phyloP scores from a whole-genome alignment of 2,329 filamentous ascomycete genomes.

The Stagonosporopsis vannaccii region DNA sequence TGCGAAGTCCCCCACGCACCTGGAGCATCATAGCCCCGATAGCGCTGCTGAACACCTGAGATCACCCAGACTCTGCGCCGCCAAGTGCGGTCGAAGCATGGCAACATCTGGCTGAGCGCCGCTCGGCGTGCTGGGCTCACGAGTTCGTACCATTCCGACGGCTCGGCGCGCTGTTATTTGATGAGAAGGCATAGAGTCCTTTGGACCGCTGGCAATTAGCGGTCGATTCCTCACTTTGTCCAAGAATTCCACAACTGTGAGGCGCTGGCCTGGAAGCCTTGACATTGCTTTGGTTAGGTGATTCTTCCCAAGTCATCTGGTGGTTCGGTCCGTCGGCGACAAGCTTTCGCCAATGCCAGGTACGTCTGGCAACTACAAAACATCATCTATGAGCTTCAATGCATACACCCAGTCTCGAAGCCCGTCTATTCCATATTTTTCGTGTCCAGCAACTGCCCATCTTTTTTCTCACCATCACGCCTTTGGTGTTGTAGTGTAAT shows the following conservation, averaged over 20 bases:
- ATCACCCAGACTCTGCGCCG: background rate
- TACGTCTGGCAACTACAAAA: background rate
- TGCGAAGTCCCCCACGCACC: background rate
- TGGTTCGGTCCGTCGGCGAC: background rate
- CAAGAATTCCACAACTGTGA: conserved; percentile 17
- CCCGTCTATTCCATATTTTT: background rate
- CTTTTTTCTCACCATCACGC: background rate
- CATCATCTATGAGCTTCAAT: background rate
- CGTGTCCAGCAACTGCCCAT: background rate
- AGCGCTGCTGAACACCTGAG: conserved; percentile 1
- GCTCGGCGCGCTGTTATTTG: conserved; percentile 13
- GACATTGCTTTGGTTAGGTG: background rate
- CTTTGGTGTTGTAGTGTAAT: conserved; percentile 4
- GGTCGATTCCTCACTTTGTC: conserved; percentile 18
- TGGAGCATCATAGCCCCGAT: conserved; percentile 8
- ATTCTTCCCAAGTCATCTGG: background rate
- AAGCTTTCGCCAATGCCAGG: conserved; percentile 20
- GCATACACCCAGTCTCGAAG: no score
- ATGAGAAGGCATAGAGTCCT: background rate
- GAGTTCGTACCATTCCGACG: background rate
- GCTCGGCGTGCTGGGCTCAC: conserved; percentile 20
- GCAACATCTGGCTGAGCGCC: conserved; percentile 20
- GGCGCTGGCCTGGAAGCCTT: conserved; percentile 11
- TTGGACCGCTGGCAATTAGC: conserved; percentile 3
- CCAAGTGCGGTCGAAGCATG: conserved; percentile 23